Conservation (phyloP, 768 basidiomycete genomes). For the Rickenella mellea region DNA sequence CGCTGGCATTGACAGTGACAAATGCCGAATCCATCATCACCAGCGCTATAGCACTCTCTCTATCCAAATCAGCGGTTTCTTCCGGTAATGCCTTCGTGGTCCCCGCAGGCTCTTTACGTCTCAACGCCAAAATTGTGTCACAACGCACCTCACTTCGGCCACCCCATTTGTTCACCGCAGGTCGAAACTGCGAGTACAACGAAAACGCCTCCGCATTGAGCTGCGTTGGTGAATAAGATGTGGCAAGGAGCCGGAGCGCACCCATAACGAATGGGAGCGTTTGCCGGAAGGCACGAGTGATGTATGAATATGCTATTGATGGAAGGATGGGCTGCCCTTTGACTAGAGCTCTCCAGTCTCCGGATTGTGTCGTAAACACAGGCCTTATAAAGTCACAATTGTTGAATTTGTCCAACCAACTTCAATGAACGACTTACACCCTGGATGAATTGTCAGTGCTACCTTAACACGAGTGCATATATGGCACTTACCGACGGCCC, state of each 20-base stretch:
- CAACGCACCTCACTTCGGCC: slow-evolving; percentile 67
- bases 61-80: slow-evolving; percentile 6
- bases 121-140: slow-evolving; percentile 52
- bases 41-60: too few species aligned
- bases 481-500: slow-evolving; percentile 47
- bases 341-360: slow-evolving; percentile 79
- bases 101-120: slow-evolving; percentile 16
- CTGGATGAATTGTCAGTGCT: too few species aligned
- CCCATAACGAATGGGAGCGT: slow-evolving; percentile 73
- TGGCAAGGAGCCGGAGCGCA: slow-evolving; percentile 58
- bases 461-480: not conserved
- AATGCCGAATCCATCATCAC: slow-evolving; percentile 10
- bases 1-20: slow-evolving; percentile 11
- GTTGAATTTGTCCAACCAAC: not conserved
- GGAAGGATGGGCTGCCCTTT: slow-evolving; percentile 64
- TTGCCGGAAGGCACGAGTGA: slow-evolving; percentile 71
- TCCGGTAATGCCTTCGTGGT: not conserved
- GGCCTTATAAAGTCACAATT: slow-evolving; percentile 43
- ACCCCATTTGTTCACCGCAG: slow-evolving; percentile 77
- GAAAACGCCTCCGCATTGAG: slow-evolving; percentile 62
- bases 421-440: slow-evolving; percentile 25
- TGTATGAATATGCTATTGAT: slow-evolving; percentile 71
- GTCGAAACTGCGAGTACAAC: slow-evolving; percentile 84
- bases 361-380: slow-evolving; percentile 58
- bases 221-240: slow-evolving; percentile 46